A percentile compares a stretch with the other conserved stretches of the same genome.
These are phyloP conservation scores for Pleurotus ostreatus DNA, from an alignment of 768 basidiomycete species.

Conservation along the genomic window DNA sequence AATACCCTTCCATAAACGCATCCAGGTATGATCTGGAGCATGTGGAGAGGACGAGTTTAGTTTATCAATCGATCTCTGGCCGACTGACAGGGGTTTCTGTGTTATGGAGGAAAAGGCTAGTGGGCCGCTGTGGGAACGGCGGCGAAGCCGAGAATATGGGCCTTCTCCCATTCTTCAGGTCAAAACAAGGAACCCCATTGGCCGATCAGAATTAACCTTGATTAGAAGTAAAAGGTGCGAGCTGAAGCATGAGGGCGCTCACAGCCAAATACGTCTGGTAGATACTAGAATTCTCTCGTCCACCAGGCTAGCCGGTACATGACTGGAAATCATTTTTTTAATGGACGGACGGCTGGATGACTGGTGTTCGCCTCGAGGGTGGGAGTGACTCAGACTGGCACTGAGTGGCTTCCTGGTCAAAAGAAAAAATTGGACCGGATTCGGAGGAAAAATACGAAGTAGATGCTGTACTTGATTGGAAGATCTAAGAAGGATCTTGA, in stretches of 20 bases:
- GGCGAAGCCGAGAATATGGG: background rate
- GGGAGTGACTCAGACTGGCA: background rate
- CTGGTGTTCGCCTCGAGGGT: too few species aligned
- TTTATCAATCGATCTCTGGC: constrained; percentile 7
- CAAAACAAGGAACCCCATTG: constrained; percentile 18
- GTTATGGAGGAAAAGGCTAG: background rate
- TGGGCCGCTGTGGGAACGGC: constrained; percentile 2
- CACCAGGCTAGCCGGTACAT: constrained; percentile 7
- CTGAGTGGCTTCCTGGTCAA: background rate
- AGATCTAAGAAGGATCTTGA: constrained; percentile 32
- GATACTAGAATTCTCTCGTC: constrained; percentile 11
- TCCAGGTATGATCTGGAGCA: background rate
- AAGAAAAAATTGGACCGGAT: background rate
- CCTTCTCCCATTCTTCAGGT: background rate
- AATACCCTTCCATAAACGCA: background rate
- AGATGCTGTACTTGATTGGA: constrained; percentile 23
- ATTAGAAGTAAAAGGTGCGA: constrained; percentile 21
- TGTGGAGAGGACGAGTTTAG: constrained; percentile 3
- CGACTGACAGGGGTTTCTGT: background rate
- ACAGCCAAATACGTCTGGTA: constrained; percentile 20
- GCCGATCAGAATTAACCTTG: constrained; percentile 23
- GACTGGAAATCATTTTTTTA: too few species aligned
- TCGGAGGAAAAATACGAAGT: constrained; percentile 21
- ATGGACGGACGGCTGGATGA: too few species aligned
- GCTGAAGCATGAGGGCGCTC: constrained; percentile 20